Conservation (phyloP, 164 flowering plant genomes). For the Santalum album region DNA sequence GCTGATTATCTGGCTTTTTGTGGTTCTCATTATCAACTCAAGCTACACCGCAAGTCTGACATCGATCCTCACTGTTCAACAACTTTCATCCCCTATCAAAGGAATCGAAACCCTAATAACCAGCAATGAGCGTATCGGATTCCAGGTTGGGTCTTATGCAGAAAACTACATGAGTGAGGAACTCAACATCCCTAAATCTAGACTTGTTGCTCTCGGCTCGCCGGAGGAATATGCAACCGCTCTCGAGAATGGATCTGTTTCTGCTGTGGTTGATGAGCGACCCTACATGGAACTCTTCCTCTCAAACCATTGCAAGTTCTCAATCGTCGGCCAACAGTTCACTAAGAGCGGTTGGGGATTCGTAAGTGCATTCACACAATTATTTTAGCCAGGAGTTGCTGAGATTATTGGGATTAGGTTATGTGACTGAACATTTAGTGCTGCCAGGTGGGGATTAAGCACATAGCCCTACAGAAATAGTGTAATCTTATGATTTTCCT, state of each 20-base stretch:
- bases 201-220: slow-evolving; percentile 42
- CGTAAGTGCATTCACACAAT: slow-evolving; percentile 28
- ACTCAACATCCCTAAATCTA: slow-evolving; percentile 38
- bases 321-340: slow-evolving; percentile 47
- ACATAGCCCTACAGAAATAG: no score
- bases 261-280: slow-evolving; percentile 58
- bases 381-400: no score
- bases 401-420: no score
- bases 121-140: slow-evolving; percentile 38
- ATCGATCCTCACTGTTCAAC: slow-evolving; percentile 60
- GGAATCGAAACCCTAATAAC: slow-evolving; percentile 48
- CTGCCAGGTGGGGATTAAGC: no score
- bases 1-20: slow-evolving; percentile 62
- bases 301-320: slow-evolving; percentile 35
- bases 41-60: slow-evolving; percentile 74
- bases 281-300: slow-evolving; percentile 57
- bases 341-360: slow-evolving; percentile 74
- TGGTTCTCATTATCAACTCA: slow-evolving; percentile 51
- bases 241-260: slow-evolving; percentile 34
- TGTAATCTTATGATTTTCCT: no score
- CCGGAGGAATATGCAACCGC: slow-evolving; percentile 48
- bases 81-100: slow-evolving; percentile 42
- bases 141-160: slow-evolving; percentile 62
- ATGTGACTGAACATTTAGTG: no score
- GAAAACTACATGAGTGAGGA: slow-evolving; percentile 46